These are phyloP conservation scores for Pichia ethanolica DNA, from an alignment of 805 yeast species.

Conservation along the genomic window DNA sequence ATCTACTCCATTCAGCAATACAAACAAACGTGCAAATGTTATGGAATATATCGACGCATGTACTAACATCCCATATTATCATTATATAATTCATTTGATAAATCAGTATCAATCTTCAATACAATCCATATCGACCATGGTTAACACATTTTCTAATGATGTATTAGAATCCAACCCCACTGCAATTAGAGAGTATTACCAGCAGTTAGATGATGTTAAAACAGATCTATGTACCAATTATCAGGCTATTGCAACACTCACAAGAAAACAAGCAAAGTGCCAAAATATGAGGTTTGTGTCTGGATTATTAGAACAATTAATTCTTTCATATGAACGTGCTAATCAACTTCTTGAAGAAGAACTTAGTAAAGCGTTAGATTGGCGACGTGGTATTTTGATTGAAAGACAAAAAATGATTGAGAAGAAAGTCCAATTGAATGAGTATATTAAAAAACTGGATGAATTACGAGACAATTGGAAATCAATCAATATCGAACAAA, in stretches of 20 bases:
- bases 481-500: constrained; percentile 6
- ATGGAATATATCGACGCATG: constrained; percentile 25
- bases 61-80: constrained; percentile 23
- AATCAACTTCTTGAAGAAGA: constrained; percentile 16
- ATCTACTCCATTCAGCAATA: constrained; percentile 1
- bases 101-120: constrained; percentile 24
- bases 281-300: constrained; percentile 24
- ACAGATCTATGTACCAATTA: constrained; percentile 22
- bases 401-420: constrained; percentile 21
- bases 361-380: constrained; percentile 17
- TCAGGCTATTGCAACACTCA: constrained; percentile 26
- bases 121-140: constrained; percentile 19
- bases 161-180: constrained; percentile 27
- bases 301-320: constrained; percentile 22
- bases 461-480: constrained; percentile 8
- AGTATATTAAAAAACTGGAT: constrained; percentile 10
- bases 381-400: constrained; percentile 18
- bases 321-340: constrained; percentile 21
- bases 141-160: constrained; percentile 21
- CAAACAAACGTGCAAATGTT: constrained; percentile 12
- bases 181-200: constrained; percentile 26
- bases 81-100: constrained; percentile 24
- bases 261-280: constrained; percentile 24
- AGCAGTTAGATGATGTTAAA: constrained; percentile 19
- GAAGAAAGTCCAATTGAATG: constrained; percentile 15